Conservation (phyloP, 768 basidiomycete genomes). For the Suillus subaureus region DNA sequence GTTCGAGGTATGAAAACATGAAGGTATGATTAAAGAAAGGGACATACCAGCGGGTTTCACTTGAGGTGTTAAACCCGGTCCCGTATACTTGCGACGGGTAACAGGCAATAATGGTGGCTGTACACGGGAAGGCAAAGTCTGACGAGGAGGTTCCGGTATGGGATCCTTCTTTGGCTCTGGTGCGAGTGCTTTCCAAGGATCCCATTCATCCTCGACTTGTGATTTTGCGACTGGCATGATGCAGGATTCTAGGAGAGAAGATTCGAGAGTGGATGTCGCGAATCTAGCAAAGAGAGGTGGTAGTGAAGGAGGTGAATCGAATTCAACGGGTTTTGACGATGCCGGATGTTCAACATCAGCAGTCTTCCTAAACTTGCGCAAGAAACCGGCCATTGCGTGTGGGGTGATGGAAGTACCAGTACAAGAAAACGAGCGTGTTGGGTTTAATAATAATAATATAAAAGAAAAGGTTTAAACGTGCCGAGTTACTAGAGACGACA, state of each 20-base stretch:
- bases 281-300: constrained; percentile 48
- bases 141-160: neutral
- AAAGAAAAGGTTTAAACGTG: neutral
- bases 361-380: constrained; percentile 47
- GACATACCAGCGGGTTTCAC: constrained; percentile 20
- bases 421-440: constrained; percentile 1
- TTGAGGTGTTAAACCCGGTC: neutral
- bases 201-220: constrained; percentile 20
- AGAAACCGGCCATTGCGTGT: constrained; percentile 53
- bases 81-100: constrained; percentile 3
- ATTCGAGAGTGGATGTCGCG: constrained; percentile 34
- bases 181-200: constrained; percentile 24
- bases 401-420: constrained; percentile 5
- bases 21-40: neutral
- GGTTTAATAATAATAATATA: neutral
- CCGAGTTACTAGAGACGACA: neutral
- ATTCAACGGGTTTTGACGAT: constrained; percentile 2
- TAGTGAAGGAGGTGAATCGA: constrained; percentile 29
- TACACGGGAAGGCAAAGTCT: neutral
- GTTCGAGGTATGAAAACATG: neutral
- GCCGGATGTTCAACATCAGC: constrained; percentile 10
- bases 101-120: neutral
- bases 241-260: constrained; percentile 12
- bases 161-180: neutral
- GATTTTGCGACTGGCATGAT: neutral